phyloP scores from a whole-genome alignment of 1,139 yeast species.

The Ogataea hybrid region DNA sequence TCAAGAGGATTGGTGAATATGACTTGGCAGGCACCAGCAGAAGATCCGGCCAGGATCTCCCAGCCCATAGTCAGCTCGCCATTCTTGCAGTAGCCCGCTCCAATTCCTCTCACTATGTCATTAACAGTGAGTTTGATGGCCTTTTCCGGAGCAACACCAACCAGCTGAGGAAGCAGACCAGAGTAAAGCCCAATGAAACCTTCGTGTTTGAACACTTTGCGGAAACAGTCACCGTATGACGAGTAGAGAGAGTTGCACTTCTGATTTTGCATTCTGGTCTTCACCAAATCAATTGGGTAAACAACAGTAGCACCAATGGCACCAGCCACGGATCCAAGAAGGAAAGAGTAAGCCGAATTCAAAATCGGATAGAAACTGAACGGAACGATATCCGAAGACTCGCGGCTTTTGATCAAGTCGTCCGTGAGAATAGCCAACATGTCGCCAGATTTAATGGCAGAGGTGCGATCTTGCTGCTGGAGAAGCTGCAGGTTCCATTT shows the following conservation, averaged over 20 bases:
- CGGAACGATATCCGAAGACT: conserved; percentile 36
- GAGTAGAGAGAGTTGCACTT: conserved; percentile 68
- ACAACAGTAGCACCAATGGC: conserved; percentile 99
- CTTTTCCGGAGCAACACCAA: conserved; percentile 98
- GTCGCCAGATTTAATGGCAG: conserved; percentile 49
- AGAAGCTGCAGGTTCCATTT: conserved; percentile 52
- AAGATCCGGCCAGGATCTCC: conserved; percentile 86
- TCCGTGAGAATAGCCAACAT: conserved; percentile 50
- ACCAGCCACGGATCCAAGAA: conserved; percentile 93
- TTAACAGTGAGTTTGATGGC: conserved; percentile 95
- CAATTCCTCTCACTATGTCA: conserved; percentile 77
- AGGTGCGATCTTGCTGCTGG: conserved; percentile 42
- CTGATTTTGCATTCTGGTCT: conserved; percentile 98
- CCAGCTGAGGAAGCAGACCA: conserved; percentile 90
- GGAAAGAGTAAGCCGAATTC: conserved; percentile 84
- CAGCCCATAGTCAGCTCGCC: conserved; percentile 63
- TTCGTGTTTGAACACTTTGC: conserved; percentile 71
- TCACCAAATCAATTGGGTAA: conserved; percentile 93
- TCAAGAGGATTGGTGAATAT: conserved; percentile 95
- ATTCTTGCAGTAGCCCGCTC: conserved; percentile 53
- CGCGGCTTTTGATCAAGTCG: conserved; percentile 48
- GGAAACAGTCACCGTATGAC: conserved; percentile 84
- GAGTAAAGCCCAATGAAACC: conserved; percentile 90
- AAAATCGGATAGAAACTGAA: conserved; percentile 52
- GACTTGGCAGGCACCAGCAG: conserved; percentile 97